These are phyloP conservation scores for Colletotrichum australisinense DNA, from an alignment of 2,329 filamentous ascomycete species.

Conservation along the genomic window DNA sequence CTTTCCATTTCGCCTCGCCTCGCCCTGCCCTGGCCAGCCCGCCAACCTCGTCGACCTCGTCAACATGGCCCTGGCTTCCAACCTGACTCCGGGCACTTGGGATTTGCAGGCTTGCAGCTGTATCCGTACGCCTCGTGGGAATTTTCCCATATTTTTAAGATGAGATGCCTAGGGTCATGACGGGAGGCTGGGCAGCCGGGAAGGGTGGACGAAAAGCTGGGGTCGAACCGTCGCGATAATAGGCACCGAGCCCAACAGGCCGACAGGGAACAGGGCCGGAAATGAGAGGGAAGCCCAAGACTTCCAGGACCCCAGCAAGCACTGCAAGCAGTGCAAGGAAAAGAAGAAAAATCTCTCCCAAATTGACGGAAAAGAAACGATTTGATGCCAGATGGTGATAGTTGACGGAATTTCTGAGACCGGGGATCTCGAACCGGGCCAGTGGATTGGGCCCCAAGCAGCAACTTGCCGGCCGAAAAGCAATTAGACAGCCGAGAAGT, in stretches of 20 bases:
- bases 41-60: neutral
- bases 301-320: neutral
- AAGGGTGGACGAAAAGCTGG: neutral
- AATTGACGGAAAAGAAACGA: conserved; percentile 1
- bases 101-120: conserved; percentile 3
- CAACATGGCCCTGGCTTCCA: neutral
- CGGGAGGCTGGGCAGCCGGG: neutral
- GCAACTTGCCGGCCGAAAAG: neutral
- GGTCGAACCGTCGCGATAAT: conserved; percentile 15
- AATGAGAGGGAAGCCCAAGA: conserved; percentile 11
- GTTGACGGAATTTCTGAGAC: neutral
- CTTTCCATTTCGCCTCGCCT: conserved; percentile 10
- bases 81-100: conserved; percentile 30
- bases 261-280: conserved; percentile 1
- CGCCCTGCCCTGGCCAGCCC: neutral
- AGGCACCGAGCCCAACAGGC: conserved; percentile 14
- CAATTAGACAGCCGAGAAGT: neutral
- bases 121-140: neutral
- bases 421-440: conserved; percentile 10
- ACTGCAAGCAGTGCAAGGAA: neutral
- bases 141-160: conserved; percentile 17
- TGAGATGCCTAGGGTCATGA: conserved; percentile 23
- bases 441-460: conserved; percentile 12
- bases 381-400: neutral
- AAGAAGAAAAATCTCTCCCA: neutral